Base-by-base conservation (phyloP, 352 stramenopile genomes). In the Phytopythium vexans region DNA sequence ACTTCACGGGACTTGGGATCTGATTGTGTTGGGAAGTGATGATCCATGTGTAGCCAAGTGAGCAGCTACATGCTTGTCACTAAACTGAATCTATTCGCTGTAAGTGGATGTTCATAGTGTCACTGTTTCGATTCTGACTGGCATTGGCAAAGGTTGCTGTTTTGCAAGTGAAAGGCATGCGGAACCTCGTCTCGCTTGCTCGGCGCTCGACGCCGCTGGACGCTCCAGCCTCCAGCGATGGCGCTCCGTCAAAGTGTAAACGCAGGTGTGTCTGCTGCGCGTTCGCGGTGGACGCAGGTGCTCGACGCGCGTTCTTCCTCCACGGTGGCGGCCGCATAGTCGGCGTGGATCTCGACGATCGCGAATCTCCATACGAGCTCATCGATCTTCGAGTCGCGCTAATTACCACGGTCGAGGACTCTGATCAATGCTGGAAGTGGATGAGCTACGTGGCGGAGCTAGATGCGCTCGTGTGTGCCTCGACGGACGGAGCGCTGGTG, bases 401-500 rank as follows among this genome's bases (percentile, higher is more conserved):
- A 21, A 7, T 21, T 11, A 36, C 40, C 12, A 21, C 32, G 8
- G 57, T 36, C 14, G 15, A 12, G 6, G 41, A 38, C 21, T 7
- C 36, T 7, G 15, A 43, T 8, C 16, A 38, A 4, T 53, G 43
- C 11, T 93, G 83, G 83, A 48, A 45, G 34, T 91, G 83, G 83
- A 77, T 88, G 49, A 57, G 56, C 5, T 91, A 83, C 59, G 56
- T 87, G 15, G 72, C 61, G 0, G 83, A 93, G 52, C 57, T 88
- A 14, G 75, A 86, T 9, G 60, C 63, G 27, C 45, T 91, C 11
- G 73, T 87, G 9, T 91, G 81, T 16, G 77, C 67, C 8, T 77
- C 73, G 12, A 68, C 64, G 8, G 58, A 66, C 14, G 80, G 83
- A 10, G 49, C 58, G 16, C 64, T 93, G 33, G 78, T 64, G 12